These are phyloP conservation scores for Penicillium antarcticum DNA, from an alignment of 495 filamentous ascomycete species.

Conservation along the genomic window DNA sequence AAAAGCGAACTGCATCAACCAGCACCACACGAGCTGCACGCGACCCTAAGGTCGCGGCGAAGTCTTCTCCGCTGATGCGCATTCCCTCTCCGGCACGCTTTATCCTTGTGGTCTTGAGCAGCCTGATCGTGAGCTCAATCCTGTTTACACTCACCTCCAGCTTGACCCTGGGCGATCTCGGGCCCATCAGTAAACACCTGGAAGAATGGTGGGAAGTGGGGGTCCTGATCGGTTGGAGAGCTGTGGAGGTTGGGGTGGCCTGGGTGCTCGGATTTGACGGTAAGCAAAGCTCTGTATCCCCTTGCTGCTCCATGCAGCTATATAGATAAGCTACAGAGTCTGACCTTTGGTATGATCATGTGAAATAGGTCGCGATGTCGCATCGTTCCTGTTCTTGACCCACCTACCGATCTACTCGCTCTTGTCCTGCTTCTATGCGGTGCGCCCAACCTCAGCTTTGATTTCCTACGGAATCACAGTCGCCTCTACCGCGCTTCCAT, in stretches of 20 bases:
- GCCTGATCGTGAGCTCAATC: constrained; percentile 54
- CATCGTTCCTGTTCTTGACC: constrained; percentile 62
- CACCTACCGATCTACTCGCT: constrained; percentile 70
- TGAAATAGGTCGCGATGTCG: constrained; percentile 61
- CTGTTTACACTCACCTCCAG: constrained; percentile 53
- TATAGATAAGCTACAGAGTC: background rate
- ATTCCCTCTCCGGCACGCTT: constrained; percentile 55
- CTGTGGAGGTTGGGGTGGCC: constrained; percentile 63
- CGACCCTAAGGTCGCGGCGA: constrained; percentile 5
- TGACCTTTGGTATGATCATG: constrained; percentile 2
- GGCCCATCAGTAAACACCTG: constrained; percentile 55
- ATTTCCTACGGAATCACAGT: constrained; percentile 61
- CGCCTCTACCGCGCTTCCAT: constrained; percentile 64
- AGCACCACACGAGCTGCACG: constrained; percentile 4
- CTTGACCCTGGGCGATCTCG: constrained; percentile 55
- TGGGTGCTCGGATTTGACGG: constrained; percentile 72
- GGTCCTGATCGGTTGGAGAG: constrained; percentile 61
- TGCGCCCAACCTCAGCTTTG: constrained; percentile 55
- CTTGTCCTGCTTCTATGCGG: constrained; percentile 67
- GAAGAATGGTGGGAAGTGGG: constrained; percentile 60
- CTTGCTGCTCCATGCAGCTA: background rate
- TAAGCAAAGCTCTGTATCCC: constrained; percentile 25
- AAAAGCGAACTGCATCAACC: constrained; percentile 7
- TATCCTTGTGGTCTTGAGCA: constrained; percentile 59
- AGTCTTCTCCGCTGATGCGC: constrained; percentile 14